Evolutionary conservation across 257 asterid species (phyloP), one percentile per base, ranked within the genome.

Genomic region (Przewalskia tangutica): DNA sequence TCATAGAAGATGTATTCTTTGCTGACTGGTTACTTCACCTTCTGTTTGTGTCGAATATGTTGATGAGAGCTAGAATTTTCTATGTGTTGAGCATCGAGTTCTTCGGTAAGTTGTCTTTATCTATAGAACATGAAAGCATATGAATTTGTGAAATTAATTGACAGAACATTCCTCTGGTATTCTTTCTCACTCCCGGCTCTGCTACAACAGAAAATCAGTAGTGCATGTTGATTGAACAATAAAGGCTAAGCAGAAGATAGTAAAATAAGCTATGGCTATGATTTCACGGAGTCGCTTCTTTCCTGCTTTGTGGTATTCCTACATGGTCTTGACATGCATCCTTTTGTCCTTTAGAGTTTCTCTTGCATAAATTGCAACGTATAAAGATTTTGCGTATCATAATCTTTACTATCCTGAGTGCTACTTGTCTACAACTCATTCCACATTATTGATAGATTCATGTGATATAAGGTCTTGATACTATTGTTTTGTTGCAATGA

Each of bases 401-500:
- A 75, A 50, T 75, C 46, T 18, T 75, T 50, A 27, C 16, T 11
- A 46, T 71, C 42, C 59, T 11, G 59, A 67, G 54, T 67, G 76
- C 51, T 36, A 36, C 48, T n/a, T 73, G 20, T 50, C 60, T 62
- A 75, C 44, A 23, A 27, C 44, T 75, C 46, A 75, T 27, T 20
- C 42, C 32, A 2, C 32, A 27, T 32, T 73, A 73, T 48, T 50
- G 27, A 34, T 50, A 13, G 46, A 50, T 50, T 75, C 42, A 38
- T 51, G 63, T 75, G 46, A 50, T 75, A 51, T 27, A 50, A 75
- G 63, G 23, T 50, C 16, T 75, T 75, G 46, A 27, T 27, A 50
- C 80, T 12, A 51, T 75, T 75, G 32, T 77, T 64, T 50, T 81
- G 54, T 53, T 83, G 79, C 63, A 58, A 83, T 84, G 66, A 81